Evolutionary conservation across 2,329 filamentous ascomycete species (phyloP).

Genomic region (Calonectria crousiana): DNA sequence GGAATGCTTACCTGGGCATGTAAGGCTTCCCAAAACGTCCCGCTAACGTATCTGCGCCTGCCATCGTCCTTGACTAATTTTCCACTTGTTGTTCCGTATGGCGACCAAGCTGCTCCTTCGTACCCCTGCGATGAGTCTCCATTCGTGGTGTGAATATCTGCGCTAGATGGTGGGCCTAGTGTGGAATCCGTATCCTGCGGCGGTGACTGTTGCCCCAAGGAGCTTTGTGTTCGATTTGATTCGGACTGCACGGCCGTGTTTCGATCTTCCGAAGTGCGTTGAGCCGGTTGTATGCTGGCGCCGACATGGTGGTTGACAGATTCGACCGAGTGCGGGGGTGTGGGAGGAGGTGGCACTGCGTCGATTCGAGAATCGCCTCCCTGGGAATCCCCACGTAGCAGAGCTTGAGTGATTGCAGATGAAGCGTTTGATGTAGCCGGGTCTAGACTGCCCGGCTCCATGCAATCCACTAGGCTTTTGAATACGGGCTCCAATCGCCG

Average conservation of each 20-base stretch:
- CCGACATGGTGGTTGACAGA: background rate
- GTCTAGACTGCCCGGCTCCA: conserved; percentile 20
- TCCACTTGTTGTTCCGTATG: background rate
- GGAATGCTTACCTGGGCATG: background rate
- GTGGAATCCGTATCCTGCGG: conserved; percentile 13
- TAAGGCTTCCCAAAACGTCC: conserved; percentile 6
- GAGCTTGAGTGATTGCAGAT: background rate
- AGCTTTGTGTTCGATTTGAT: background rate
- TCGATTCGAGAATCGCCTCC: background rate
- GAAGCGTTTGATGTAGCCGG: background rate
- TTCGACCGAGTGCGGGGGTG: conserved; percentile 17
- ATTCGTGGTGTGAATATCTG: background rate
- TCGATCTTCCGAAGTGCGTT: background rate
- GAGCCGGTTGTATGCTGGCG: background rate
- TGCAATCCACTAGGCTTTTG: conserved; percentile 20
- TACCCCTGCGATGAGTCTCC: background rate
- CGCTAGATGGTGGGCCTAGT: background rate
- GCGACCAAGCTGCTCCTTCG: background rate
- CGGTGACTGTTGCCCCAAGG: conserved; percentile 5
- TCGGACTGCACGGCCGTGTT: background rate
- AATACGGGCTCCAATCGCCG: conserved; percentile 17
- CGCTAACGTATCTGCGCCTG: background rate
- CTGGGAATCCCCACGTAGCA: background rate
- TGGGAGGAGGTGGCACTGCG: conserved; percentile 1
- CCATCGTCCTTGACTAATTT: conserved; percentile 5